These are phyloP conservation scores for Fennellomyces sp. DNA, from an alignment of 371 early-diverging fungal species.

Conservation along the genomic window DNA sequence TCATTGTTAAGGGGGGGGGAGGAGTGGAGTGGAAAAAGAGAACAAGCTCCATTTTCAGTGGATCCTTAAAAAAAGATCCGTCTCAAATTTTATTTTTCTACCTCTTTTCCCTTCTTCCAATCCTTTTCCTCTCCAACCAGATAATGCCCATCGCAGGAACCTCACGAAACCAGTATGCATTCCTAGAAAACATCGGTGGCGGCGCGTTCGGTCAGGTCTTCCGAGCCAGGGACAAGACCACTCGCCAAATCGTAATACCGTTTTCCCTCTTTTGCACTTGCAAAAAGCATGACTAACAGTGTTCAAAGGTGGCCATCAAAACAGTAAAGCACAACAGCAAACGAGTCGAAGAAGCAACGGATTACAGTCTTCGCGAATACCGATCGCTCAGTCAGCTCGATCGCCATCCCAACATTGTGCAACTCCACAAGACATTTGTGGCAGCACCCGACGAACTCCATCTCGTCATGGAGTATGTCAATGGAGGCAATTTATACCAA, in stretches of 20 bases:
- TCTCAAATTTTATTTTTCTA: neutral
- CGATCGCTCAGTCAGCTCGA: slow-evolving; percentile 70
- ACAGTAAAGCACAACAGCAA: slow-evolving; percentile 91
- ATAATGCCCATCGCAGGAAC: slow-evolving; percentile 41
- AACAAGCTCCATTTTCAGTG: neutral
- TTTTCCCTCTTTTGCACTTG: neutral
- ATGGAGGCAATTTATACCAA: slow-evolving; percentile 89
- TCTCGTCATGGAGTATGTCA: slow-evolving; percentile 95
- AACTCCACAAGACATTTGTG: slow-evolving; percentile 82
- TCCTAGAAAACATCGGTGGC: slow-evolving; percentile 83
- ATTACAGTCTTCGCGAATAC: slow-evolving; percentile 71
- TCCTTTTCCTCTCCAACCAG: slow-evolving; percentile 7
- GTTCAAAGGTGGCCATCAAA: slow-evolving; percentile 88
- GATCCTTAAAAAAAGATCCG: slow-evolving; percentile 1
- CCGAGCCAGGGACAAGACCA: slow-evolving; percentile 70
- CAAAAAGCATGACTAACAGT: neutral
- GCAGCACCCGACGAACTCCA: slow-evolving; percentile 77
- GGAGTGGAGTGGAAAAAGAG: neutral
- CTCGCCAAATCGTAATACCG: slow-evolving; percentile 72
- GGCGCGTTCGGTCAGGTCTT: slow-evolving; percentile 95
- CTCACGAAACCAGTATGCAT: slow-evolving; percentile 66
- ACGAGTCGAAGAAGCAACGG: slow-evolving; percentile 69
- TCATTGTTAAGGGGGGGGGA: neutral
- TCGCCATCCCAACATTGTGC: slow-evolving; percentile 83
- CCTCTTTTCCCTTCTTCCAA: slow-evolving; percentile 8